Evolutionary conservation across 73 alveolate genomes (phyloP).

Genomic region (Uronychia binucleata): DNA sequence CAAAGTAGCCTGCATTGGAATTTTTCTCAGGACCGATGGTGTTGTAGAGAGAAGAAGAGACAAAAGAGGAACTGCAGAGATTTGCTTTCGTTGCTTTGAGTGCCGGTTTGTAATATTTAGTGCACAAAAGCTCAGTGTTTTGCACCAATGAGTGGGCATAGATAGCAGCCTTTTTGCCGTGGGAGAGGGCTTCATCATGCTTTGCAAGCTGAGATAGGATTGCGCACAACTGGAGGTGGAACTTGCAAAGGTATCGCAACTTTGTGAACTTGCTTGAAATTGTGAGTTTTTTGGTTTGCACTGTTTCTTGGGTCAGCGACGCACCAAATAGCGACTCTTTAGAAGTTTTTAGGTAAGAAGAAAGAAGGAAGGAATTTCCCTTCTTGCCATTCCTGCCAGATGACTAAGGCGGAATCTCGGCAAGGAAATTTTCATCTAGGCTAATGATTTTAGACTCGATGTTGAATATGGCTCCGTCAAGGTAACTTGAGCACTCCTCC

Average conservation of each 20-base stretch:
- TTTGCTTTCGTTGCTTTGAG: too few species aligned
- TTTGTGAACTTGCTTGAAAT: conserved; percentile 10
- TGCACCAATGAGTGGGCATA: conserved; percentile 72
- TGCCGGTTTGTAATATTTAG: not conserved
- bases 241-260: conserved; percentile 12
- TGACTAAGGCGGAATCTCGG: too few species aligned
- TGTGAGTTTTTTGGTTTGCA: not conserved
- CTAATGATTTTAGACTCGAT: conserved; percentile 41
- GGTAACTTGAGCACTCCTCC: conserved; percentile 61
- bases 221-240: conserved; percentile 38
- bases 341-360: conserved; percentile 15
- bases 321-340: conserved; percentile 26
- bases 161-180: conserved; percentile 46
- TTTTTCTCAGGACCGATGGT: too few species aligned
- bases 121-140: conserved; percentile 45
- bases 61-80: too few species aligned
- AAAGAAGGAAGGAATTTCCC: too few species aligned
- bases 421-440: conserved; percentile 26
- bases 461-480: conserved; percentile 58
- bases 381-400: too few species aligned
- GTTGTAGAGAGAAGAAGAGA: too few species aligned
- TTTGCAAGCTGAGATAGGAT: conserved; percentile 17
- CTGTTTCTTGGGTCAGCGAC: too few species aligned
- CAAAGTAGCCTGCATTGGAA: too few species aligned
- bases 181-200: conserved; percentile 50